Evolutionary conservation across 2,329 filamentous ascomycete species (phyloP).

Genomic region (Fusarium liriodendri): DNA sequence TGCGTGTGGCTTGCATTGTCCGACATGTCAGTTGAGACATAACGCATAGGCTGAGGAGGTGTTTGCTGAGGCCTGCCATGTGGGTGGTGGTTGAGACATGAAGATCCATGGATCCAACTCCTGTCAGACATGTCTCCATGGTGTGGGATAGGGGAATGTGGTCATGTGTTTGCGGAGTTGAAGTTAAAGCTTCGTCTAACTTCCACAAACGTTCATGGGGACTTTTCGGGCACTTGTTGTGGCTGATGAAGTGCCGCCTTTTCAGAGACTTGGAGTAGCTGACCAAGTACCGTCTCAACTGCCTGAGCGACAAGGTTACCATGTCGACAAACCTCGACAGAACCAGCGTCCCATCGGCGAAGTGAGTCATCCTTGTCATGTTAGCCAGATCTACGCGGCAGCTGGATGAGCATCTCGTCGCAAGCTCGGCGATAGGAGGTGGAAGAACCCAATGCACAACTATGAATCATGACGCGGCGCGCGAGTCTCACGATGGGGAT

Average conservation of each 20-base stretch:
- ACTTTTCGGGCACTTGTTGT: neutral
- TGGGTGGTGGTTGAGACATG: constrained; percentile 1
- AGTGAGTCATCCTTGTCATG: neutral
- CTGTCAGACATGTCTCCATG: neutral
- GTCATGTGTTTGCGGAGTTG: neutral
- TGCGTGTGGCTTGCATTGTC: neutral
- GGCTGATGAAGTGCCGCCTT: no score
- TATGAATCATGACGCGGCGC: neutral
- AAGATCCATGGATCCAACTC: neutral
- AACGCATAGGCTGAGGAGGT: neutral
- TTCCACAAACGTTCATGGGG: neutral
- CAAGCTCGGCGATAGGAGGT: neutral
- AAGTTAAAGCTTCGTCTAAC: neutral
- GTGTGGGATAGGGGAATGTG: no score
- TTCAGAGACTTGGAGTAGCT: no score
- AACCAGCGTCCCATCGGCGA: neutral
- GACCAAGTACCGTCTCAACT: neutral
- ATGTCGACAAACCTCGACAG: neutral
- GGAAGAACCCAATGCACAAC: no score
- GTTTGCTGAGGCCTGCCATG: neutral
- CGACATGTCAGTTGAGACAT: neutral
- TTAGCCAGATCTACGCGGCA: neutral
- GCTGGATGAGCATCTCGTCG: neutral
- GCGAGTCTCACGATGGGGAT: neutral
- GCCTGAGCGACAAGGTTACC: neutral